These are phyloP conservation scores for Fraxinus sp. DNA, from an alignment of 305 asterid genomes.

Conservation along the genomic window DNA sequence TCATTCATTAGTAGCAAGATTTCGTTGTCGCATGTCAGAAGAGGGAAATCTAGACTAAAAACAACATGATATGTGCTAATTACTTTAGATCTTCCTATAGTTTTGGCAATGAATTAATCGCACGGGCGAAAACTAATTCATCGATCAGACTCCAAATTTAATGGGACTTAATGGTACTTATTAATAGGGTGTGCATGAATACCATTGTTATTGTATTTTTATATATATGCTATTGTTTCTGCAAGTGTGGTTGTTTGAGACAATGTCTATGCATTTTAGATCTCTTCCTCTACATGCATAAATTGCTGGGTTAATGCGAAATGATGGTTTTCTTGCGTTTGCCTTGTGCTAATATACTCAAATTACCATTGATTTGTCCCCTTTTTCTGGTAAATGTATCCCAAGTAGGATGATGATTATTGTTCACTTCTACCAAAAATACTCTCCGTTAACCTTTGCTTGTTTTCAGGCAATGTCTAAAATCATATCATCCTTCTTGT, in stretches of 20 bases:
- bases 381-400: neutral
- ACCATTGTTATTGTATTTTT: neutral
- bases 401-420: constrained; percentile 1
- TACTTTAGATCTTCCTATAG: neutral
- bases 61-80: neutral
- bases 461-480: constrained; percentile 67
- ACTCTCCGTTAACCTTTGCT: constrained; percentile 3
- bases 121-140: neutral
- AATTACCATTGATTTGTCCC: neutral
- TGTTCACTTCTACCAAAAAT: neutral
- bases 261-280: neutral
- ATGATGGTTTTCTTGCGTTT: neutral
- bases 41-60: neutral
- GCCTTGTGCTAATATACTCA: neutral
- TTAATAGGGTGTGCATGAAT: neutral
- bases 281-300: neutral
- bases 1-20: neutral
- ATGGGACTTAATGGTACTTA: neutral
- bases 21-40: neutral
- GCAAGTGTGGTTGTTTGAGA: neutral
- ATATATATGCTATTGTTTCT: neutral
- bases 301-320: constrained; percentile 11
- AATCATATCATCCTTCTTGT: constrained; percentile 70
- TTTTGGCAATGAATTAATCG: neutral
- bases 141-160: neutral